These are phyloP conservation scores for Chalciporus pseudorubinellus DNA, from an alignment of 768 basidiomycete species.

Conservation along the genomic window DNA sequence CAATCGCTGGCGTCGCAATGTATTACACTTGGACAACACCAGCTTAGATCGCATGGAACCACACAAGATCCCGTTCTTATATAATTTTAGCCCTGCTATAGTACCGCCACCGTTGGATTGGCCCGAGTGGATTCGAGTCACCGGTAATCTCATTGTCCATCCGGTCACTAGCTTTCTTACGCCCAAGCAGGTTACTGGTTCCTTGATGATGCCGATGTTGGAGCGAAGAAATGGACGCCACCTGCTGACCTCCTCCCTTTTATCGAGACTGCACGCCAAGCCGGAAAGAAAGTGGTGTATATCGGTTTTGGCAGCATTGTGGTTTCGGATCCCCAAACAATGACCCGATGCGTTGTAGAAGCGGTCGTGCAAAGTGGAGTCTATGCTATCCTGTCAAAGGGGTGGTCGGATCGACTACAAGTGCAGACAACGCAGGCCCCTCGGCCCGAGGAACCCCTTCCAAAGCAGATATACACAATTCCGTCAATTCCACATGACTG, in stretches of 20 bases:
- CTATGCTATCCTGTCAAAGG: conserved; percentile 91
- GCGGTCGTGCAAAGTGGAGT: conserved; percentile 87
- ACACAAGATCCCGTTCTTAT: conserved; percentile 96
- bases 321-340: conserved; percentile 88
- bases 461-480: conserved; percentile 79
- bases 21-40: conserved; percentile 73
- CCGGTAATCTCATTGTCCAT: conserved; percentile 48
- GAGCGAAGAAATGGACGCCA: conserved; percentile 85
- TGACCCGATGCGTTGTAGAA: conserved; percentile 90
- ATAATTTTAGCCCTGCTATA: conserved; percentile 90
- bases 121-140: conserved; percentile 98
- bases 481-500: conserved; percentile 92
- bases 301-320: conserved; percentile 98
- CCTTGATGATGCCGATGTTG: conserved; percentile 88
- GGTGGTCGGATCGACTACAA: conserved; percentile 92
- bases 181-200: conserved; percentile 84
- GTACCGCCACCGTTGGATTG: conserved; percentile 96
- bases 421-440: conserved; percentile 56
- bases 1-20: conserved; percentile 86
- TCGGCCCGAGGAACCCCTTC: conserved; percentile 68
- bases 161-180: conserved; percentile 7
- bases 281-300: conserved; percentile 89
- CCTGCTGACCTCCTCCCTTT: conserved; percentile 78
- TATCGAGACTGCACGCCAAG: conserved; percentile 71
- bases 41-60: conserved; percentile 94